Evolutionary conservation across 805 yeast genomes (phyloP), one percentile per base, ranked within the genome.

Genomic region (Candida adriatica): DNA sequence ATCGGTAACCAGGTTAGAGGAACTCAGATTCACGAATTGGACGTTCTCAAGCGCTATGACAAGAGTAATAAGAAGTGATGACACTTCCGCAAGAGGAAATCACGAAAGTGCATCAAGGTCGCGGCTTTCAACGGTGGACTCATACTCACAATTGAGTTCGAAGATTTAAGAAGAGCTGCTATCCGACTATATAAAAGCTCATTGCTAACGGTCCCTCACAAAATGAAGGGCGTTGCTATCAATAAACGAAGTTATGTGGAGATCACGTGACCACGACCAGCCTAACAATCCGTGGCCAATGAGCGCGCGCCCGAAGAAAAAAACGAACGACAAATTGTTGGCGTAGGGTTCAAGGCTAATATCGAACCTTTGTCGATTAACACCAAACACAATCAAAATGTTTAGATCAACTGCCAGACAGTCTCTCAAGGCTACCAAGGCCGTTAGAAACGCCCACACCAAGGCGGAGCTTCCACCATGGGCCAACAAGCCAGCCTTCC

Each of bases 1-100:
- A 70, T 86, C 31, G 95, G 95, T 0, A 80, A 85, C 49, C 92
- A 85, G 53, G 52, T 86, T 26, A 65, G 67, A 6, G 85, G 82
- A 0, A 66, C 70, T 3, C 56, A 66, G 16, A 62, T 84, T 8
- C 59, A 64, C 28, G 92, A 81, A 45, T 56, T 62, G 35, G 84
- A 78, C 35, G 73, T 79, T 11, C 55, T 57, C 41, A 46, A 45
- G 13, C 24, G 36, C 2, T 32, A 25, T 14, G 24, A 31, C 15
- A 21, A 19, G 24, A 16, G 20, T 13, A n/a, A n/a, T n/a, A n/a
- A n/a, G n/a, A n/a, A n/a, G n/a, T n/a, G n/a, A n/a, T n/a, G n/a
- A n/a, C n/a, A n/a, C n/a, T n/a, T 13, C 15, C 20, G 18, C 13
- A 24, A 18, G 9, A 5, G 24, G 38, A 18, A 27, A 30, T 20